These are phyloP conservation scores for Cladorrhinum sp. DNA, from an alignment of 2,329 filamentous ascomycete genomes.

Conservation along the genomic window DNA sequence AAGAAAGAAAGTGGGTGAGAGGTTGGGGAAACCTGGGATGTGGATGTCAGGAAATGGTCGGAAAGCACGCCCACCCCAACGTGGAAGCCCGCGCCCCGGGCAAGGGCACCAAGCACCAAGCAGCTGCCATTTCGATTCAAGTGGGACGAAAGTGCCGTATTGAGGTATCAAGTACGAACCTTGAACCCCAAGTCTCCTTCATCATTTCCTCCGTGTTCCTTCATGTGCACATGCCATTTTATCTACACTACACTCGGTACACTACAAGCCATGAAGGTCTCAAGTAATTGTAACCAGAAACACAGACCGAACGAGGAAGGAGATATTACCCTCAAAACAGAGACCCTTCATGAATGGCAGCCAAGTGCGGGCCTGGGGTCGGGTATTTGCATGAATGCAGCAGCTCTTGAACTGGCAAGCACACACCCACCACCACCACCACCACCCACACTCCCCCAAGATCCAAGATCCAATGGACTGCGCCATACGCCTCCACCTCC, in stretches of 20 bases:
- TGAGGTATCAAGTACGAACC: slow-evolving; percentile 8
- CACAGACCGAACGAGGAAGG: slow-evolving; percentile 20
- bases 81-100: too few species aligned
- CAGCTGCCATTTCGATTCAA: not conserved
- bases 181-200: not conserved
- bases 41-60: not conserved
- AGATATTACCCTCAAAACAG: slow-evolving; percentile 2
- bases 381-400: not conserved
- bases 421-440: not conserved
- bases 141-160: slow-evolving; percentile 2
- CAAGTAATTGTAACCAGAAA: slow-evolving; percentile 8
- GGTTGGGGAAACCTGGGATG: not conserved
- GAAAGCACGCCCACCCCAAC: not conserved
- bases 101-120: not conserved
- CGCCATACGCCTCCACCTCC: not conserved
- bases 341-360: not conserved
- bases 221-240: too few species aligned
- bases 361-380: not conserved
- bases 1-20: not conserved
- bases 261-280: not conserved
- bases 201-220: not conserved
- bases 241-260: too few species aligned
- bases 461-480: not conserved
- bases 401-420: too few species aligned
- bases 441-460: not conserved